phyloP scores from a whole-genome alignment of 208 protist species.

The Blechomonas ayalai region DNA sequence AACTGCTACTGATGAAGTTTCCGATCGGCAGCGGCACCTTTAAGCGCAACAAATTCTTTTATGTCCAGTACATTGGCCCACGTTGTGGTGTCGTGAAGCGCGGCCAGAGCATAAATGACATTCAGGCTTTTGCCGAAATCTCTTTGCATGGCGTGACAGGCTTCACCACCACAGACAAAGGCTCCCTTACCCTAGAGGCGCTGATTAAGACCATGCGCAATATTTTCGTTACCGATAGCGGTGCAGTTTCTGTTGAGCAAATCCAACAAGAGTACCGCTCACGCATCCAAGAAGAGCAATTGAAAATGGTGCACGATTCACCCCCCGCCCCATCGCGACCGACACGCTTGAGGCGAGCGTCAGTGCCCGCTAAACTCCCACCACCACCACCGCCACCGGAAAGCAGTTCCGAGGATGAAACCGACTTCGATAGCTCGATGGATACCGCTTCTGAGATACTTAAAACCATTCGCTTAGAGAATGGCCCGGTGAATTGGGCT shows the following conservation, averaged over 20 bases:
- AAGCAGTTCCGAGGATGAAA: slow-evolving; percentile 11
- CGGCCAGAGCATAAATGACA: slow-evolving; percentile 56
- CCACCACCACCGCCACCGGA: slow-evolving; percentile 1
- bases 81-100: slow-evolving; percentile 71
- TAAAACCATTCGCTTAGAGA: slow-evolving; percentile 42
- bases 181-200: slow-evolving; percentile 43
- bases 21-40: slow-evolving; percentile 78
- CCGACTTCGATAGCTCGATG: too few species aligned
- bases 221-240: slow-evolving; percentile 71
- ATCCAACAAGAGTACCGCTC: slow-evolving; percentile 64
- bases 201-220: slow-evolving; percentile 58
- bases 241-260: slow-evolving; percentile 66
- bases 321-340: background rate
- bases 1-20: slow-evolving; percentile 74
- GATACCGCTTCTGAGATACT: slow-evolving; percentile 28
- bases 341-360: too few species aligned
- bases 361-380: background rate
- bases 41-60: slow-evolving; percentile 83
- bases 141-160: slow-evolving; percentile 46
- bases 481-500: slow-evolving; percentile 77
- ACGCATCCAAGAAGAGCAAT: slow-evolving; percentile 40
- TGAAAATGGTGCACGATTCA: slow-evolving; percentile 41
- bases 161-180: slow-evolving; percentile 60
- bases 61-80: slow-evolving; percentile 67
- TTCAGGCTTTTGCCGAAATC: slow-evolving; percentile 38